Percentiles rank a stretch among this genome's conserved stretches.
Evolutionary conservation across 2,329 filamentous ascomycete genomes (phyloP).

Genomic region (Cytospora leucostoma): DNA sequence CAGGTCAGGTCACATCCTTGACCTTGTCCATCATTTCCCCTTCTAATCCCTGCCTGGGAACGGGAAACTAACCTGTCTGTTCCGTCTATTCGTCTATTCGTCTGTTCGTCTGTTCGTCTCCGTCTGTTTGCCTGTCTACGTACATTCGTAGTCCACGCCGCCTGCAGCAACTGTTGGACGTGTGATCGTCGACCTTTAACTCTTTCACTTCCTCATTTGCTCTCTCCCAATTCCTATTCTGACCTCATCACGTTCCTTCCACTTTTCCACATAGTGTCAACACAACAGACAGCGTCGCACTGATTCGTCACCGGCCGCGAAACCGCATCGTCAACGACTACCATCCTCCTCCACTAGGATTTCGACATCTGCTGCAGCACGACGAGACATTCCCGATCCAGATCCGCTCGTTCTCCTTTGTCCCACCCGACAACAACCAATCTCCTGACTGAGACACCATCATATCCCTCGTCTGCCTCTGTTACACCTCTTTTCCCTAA

Average conservation of each 20-base stretch:
- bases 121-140: no score
- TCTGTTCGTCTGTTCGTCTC: no score
- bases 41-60: not conserved
- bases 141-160: no score
- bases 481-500: conserved; percentile 6
- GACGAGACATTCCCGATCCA: conserved; percentile 1
- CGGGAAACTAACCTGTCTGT: no score
- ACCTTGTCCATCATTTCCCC: conserved; percentile 1
- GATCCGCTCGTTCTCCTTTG: not conserved
- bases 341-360: not conserved
- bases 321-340: not conserved
- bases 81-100: no score
- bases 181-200: not conserved
- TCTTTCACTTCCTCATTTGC: not conserved
- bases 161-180: not conserved
- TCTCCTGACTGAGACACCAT: conserved; percentile 20
- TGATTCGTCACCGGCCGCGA: not conserved
- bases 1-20: not conserved
- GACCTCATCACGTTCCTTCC: not conserved
- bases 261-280: not conserved
- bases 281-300: not conserved
- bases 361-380: not conserved
- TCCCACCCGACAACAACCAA: conserved; percentile 3
- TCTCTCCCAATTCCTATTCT: not conserved
- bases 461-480: conserved; percentile 4